Percentiles rank a stretch among this genome's conserved stretches.
Evolutionary conservation across 164 flowering plant species (phyloP).

Genomic region (Brasenia schreberi): DNA sequence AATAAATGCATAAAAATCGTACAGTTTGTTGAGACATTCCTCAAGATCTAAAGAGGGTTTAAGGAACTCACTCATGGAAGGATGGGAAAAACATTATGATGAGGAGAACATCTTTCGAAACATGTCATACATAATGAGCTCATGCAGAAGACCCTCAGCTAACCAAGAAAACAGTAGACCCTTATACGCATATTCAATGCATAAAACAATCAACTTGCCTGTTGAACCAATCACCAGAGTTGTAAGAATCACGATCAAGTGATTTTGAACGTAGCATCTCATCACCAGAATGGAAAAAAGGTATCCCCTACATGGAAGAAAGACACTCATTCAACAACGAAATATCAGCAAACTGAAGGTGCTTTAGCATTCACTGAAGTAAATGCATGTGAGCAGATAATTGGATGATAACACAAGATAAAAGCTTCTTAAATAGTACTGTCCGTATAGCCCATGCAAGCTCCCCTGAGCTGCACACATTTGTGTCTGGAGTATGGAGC

Average conservation of each 20-base stretch:
- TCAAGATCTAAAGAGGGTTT: not conserved
- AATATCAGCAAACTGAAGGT: not conserved
- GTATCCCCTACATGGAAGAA: constrained; percentile 47
- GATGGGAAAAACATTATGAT: too few relatives aligned
- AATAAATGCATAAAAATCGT: too few relatives aligned
- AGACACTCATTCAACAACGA: not conserved
- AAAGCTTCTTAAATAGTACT: too few relatives aligned
- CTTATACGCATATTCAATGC: not conserved
- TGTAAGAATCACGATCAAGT: constrained; percentile 95
- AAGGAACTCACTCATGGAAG: not conserved
- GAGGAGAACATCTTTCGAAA: too few relatives aligned
- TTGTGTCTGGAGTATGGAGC: too few relatives aligned
- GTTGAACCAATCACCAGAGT: constrained; percentile 98
- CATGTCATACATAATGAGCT: too few relatives aligned
- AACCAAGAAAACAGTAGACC: not conserved
- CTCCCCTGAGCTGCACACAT: too few relatives aligned
- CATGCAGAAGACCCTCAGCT: too few relatives aligned
- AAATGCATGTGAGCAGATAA: too few relatives aligned
- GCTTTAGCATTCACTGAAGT: too few relatives aligned
- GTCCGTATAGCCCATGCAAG: too few relatives aligned
- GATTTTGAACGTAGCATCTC: constrained; percentile 95
- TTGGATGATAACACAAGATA: too few relatives aligned
- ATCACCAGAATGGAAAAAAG: constrained; percentile 93
- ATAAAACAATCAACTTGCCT: constrained; percentile 24
- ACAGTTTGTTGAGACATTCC: not conserved